Base-by-base conservation (phyloP, 768 basidiomycete genomes). In the Serendipita sp. region DNA sequence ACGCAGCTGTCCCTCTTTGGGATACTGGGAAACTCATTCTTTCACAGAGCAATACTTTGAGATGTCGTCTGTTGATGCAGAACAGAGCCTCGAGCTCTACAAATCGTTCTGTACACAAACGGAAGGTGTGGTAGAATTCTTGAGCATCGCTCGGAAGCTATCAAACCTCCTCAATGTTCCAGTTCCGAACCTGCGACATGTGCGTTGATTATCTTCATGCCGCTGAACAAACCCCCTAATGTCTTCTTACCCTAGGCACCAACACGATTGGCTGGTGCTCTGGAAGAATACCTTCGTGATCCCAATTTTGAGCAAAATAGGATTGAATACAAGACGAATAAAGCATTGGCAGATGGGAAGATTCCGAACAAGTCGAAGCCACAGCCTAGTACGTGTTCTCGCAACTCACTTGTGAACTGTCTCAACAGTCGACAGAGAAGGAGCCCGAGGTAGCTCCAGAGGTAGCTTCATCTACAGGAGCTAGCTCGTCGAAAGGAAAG, bases 281-380 rank as follows among this genome's bases (percentile, higher is more conserved):
- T 99, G 31, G 88, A 98, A 71, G 95, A 98, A 69, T 99, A 98
- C 71, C 78, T 99, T 60, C 85, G 90, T 63, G 96, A 99, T 72
- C 89, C 94, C 24, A 92, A 92, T 69, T 99, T 99, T 67, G 96
- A 98, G 72, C 85, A 90, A 73, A 98, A 97, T 72, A 76, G 95
- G 65, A 75, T 86, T 7, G 96, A 98, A 69, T 97, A 99, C 75
- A 92, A 81, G 73, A 77, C 84, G 24, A 90, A 84, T 71, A 90
- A 89, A 72, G 79, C 78, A 3, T 77, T 81, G 2, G 79, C 80
- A 2, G 88, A 88, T 64, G 71, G 70, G 62, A 70, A 68, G 22
- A 66, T 71, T 26, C 53, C 48, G 14, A 61, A 48, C 26, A 53
- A 38, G 34, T 61, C 41, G 30, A 62, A 22, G 42, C 56, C 45